A percentile compares a stretch with the other conserved stretches of the same genome.
Conservation (phyloP, 306 rosid species). For the Begonia fuchsioides region DNA sequence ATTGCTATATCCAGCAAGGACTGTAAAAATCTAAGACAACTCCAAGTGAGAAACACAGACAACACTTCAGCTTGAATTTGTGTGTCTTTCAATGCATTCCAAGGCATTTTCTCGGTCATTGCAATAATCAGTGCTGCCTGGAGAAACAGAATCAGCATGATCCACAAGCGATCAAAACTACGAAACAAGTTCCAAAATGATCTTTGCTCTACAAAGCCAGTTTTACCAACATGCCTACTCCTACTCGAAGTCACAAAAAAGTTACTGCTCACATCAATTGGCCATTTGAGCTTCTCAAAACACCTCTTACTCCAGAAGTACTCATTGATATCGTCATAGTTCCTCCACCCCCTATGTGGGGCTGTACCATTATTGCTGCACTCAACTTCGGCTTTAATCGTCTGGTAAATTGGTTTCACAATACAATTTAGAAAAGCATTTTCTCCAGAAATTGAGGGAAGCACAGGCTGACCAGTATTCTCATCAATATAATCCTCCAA, state of each 20-base stretch:
- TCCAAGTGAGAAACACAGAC: slow-evolving; percentile 78
- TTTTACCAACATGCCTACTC: slow-evolving; percentile 70
- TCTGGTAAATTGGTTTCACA: slow-evolving; percentile 78
- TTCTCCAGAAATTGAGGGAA: slow-evolving; percentile 70
- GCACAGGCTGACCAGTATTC: slow-evolving; percentile 71
- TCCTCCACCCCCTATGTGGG: slow-evolving; percentile 81
- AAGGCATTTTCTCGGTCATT: slow-evolving; percentile 51
- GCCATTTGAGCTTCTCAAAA: slow-evolving; percentile 87
- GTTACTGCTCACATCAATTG: slow-evolving; percentile 57
- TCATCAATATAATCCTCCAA: slow-evolving; percentile 82
- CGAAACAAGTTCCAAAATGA: slow-evolving; percentile 79
- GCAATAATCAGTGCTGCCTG: slow-evolving; percentile 87
- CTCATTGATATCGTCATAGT: slow-evolving; percentile 86
- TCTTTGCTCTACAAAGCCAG: slow-evolving; percentile 94
- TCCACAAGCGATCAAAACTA: slow-evolving; percentile 86
- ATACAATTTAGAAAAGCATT: slow-evolving; percentile 51
- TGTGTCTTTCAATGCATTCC: slow-evolving; percentile 38
- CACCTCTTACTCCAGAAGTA: slow-evolving; percentile 88
- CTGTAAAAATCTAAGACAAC: slow-evolving; percentile 62
- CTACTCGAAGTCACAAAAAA: slow-evolving; percentile 41
- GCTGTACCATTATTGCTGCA: slow-evolving; percentile 66
- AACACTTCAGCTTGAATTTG: slow-evolving; percentile 50
- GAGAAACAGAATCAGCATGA: slow-evolving; percentile 65
- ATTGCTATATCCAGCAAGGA: slow-evolving; percentile 64
- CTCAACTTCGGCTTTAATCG: slow-evolving; percentile 64